Evolutionary conservation across 495 filamentous ascomycete genomes (phyloP).

Genomic region (Barbatosphaeria neglecta): DNA sequence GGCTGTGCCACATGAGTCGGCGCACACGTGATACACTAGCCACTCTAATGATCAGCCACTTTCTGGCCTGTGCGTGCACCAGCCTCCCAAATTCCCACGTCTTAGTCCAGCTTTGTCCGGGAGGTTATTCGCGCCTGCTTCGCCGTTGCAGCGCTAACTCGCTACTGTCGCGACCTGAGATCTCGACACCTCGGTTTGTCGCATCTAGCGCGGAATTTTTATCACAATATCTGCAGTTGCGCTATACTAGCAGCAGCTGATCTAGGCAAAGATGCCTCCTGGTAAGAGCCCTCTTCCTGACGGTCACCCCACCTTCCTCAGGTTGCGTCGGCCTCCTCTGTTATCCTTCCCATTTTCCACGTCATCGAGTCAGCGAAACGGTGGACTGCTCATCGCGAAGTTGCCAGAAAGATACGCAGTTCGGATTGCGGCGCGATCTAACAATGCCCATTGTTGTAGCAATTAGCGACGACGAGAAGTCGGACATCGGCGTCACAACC

Average conservation of each 20-base stretch:
- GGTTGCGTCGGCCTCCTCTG: too few species aligned
- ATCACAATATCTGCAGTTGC: slow-evolving; percentile 6
- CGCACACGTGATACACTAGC: not conserved
- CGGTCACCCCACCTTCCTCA: too few species aligned
- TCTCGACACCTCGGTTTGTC: too few species aligned
- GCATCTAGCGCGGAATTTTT: not conserved
- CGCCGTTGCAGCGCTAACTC: not conserved
- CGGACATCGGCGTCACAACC: slow-evolving; percentile 14
- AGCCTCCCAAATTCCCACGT: not conserved
- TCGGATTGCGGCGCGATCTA: not conserved
- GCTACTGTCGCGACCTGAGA: too few species aligned
- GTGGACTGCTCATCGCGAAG: too few species aligned
- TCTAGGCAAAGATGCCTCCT: slow-evolving; percentile 11
- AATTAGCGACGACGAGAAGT: slow-evolving; percentile 31
- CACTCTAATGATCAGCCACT: too few species aligned
- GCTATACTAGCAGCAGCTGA: not conserved
- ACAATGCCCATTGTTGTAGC: slow-evolving; percentile 1
- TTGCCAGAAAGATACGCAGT: too few species aligned
- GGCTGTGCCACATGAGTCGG: not conserved
- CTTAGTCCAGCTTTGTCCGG: not conserved
- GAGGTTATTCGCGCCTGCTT: not conserved
- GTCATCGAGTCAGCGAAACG: too few species aligned
- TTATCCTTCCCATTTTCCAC: too few species aligned
- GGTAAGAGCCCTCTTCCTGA: too few species aligned
- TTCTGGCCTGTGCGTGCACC: not conserved